phyloP scores from a whole-genome alignment of 192 early-diverging fungal species.

The Blastocladiella britannica region DNA sequence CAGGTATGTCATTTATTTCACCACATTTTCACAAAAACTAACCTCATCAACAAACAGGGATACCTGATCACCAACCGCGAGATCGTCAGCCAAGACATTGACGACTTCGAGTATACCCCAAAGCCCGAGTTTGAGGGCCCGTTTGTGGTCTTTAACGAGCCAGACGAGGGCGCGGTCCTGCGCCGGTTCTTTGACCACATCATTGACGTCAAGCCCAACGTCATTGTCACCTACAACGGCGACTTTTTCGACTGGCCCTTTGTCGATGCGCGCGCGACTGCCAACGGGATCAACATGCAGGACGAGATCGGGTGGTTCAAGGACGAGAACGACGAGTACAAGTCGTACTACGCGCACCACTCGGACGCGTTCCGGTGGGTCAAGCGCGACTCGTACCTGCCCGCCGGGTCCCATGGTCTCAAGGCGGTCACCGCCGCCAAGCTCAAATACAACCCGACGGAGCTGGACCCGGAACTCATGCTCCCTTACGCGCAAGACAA shows the following conservation, averaged over 20 bases:
- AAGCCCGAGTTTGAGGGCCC: slow-evolving; percentile 86
- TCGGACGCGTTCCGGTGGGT: slow-evolving; percentile 98
- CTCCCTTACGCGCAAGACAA: slow-evolving; percentile 53
- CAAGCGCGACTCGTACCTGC: slow-evolving; percentile 91
- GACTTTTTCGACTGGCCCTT: slow-evolving; percentile 99
- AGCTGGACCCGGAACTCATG: slow-evolving; percentile 98
- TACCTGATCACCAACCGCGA: slow-evolving; percentile 94
- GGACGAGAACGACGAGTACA: slow-evolving; percentile 67
- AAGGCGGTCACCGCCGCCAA: slow-evolving; percentile 94
- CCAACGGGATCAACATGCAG: slow-evolving; percentile 69
- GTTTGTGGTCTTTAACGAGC: slow-evolving; percentile 91
- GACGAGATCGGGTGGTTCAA: slow-evolving; percentile 73
- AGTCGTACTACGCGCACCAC: slow-evolving; percentile 62
- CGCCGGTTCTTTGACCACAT: slow-evolving; percentile 85
- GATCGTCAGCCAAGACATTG: slow-evolving; percentile 85
- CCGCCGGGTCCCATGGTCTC: slow-evolving; percentile 86
- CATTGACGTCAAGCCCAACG: slow-evolving; percentile 51
- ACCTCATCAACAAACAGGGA: slow-evolving; percentile 26
- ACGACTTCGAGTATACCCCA: slow-evolving; percentile 94
- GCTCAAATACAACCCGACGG: slow-evolving; percentile 91
- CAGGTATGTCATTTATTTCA: slow-evolving; percentile 26
- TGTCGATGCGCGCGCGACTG: slow-evolving; percentile 59
- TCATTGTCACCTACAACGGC: slow-evolving; percentile 95
- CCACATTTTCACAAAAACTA: neutral
- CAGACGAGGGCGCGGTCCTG: slow-evolving; percentile 56